Evolutionary conservation across 176 grass and related monocot genomes (phyloP).

Genomic region (Metroxylon sagu): DNA sequence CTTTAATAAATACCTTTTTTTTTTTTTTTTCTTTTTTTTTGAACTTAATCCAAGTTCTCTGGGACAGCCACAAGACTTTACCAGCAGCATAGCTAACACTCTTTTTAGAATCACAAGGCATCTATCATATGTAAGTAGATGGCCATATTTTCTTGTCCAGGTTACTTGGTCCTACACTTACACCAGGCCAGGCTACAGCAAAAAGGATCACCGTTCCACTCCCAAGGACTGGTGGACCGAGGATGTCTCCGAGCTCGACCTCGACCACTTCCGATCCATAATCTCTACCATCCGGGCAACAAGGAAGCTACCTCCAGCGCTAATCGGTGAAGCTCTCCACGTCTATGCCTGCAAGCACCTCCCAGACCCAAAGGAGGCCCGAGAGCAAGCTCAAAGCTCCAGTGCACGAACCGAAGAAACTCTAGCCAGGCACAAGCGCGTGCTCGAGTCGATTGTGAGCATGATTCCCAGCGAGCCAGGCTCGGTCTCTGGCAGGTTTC

Average conservation of each 20-base stretch:
- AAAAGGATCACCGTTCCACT: constrained; percentile 34
- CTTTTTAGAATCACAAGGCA: too few relatives aligned
- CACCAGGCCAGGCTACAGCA: constrained; percentile 62
- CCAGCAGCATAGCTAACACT: too few relatives aligned
- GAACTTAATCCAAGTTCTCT: too few relatives aligned
- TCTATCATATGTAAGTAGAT: neutral
- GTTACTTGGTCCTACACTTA: constrained; percentile 90
- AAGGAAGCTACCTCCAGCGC: constrained; percentile 41
- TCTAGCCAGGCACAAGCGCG: constrained; percentile 49
- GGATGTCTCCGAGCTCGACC: constrained; percentile 78
- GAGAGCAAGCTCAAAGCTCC: constrained; percentile 23
- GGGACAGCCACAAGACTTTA: too few relatives aligned
- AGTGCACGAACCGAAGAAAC: constrained; percentile 30
- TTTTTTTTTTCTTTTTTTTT: too few relatives aligned
- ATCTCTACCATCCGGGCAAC: constrained; percentile 71
- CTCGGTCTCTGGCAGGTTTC: constrained; percentile 59
- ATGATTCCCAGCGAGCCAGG: constrained; percentile 64
- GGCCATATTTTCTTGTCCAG: constrained; percentile 20
- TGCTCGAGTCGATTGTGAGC: constrained; percentile 70
- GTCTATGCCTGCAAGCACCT: constrained; percentile 88
- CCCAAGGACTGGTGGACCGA: constrained; percentile 99
- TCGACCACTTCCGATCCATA: constrained; percentile 81
- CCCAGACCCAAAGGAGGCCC: constrained; percentile 34
- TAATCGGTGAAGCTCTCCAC: constrained; percentile 90
- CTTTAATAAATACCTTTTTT: too few relatives aligned